Base-by-base conservation (phyloP, 192 early-diverging fungal species). In the Entomortierella beljakovae region DNA sequence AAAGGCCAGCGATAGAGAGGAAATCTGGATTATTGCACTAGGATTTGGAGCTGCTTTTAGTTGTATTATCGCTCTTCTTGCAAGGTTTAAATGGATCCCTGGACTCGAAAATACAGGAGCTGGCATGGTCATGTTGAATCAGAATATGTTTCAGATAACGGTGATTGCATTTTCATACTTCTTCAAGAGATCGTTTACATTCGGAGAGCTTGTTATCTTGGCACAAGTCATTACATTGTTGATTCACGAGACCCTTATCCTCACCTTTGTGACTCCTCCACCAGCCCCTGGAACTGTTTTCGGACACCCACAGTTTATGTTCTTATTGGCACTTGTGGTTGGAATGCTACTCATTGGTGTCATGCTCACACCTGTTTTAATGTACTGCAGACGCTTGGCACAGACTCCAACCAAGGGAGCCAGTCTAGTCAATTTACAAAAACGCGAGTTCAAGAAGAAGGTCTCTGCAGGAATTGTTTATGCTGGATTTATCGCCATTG, bases 331-430 rank as follows among this genome's bases (percentile, higher is more conserved):
- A 4, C 63, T 94, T 10, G 77, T 94, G 22, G 68, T 93, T 6
- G 92, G 91, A 3, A 92, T 92, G 82, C n/a, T 91, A 7, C 54
- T 92, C 16, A 88, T 94, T 50, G 91, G 91, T 16, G 58, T 90
- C 4, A 33, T 85, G 9, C 48, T 83, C 1, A 80, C 70, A 0
- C 90, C 90, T 1, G 63, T 92, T 6, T 71, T 92, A 48, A 82
- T 87, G 40, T 79, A 79, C 40, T 85, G 81, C 10, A 69, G 85
- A 34, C 50, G 65, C 20, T 48, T 88, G 52, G 87, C 87, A 0
- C 87, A 86, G 57, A 79, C 64, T 61, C 75, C 81, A 35, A 71
- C 82, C 72, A 60, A 83, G 59, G 73, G 85, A 70, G 85, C 80
- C 59, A 61, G 49, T 49, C 15, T 48, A 53, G 43, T 46, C 13